Evolutionary conservation across 2,329 filamentous ascomycete genomes (phyloP).

Genomic region (Dendrostoma leiphaemia): DNA sequence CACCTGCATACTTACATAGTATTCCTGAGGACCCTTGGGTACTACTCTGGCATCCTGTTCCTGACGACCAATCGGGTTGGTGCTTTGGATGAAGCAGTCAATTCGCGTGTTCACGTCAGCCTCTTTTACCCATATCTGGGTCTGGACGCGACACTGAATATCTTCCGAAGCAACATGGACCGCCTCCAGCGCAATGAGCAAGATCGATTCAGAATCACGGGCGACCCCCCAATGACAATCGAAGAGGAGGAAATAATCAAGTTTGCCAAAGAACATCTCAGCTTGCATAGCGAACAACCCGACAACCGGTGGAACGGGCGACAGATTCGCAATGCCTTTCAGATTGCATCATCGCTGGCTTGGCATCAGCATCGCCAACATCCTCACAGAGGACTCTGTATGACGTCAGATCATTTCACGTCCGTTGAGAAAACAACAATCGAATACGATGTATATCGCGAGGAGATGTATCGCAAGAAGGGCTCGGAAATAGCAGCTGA

Average conservation of each 20-base stretch:
- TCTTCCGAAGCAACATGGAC: slow-evolving; percentile 2
- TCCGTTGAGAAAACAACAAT: too few relatives aligned
- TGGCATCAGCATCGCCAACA: too few relatives aligned
- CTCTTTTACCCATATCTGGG: too few relatives aligned
- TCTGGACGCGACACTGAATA: too few relatives aligned
- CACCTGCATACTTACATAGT: too few relatives aligned
- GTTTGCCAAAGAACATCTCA: slow-evolving; percentile 2
- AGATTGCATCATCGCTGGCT: slow-evolving; percentile 24
- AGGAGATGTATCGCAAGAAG: too few relatives aligned
- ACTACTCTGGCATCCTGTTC: slow-evolving; percentile 33
- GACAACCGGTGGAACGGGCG: slow-evolving; percentile 31
- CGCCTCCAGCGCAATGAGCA: slow-evolving; percentile 2
- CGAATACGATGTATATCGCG: too few relatives aligned
- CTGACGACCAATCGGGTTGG: slow-evolving; percentile 34
- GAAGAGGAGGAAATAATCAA: background rate
- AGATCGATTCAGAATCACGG: too few relatives aligned
- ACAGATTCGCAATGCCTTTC: slow-evolving; percentile 34
- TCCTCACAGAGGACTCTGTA: too few relatives aligned
- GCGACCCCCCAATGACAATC: too few relatives aligned
- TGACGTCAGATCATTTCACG: too few relatives aligned
- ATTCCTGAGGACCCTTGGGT: slow-evolving; percentile 19
- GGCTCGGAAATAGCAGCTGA: too few relatives aligned
- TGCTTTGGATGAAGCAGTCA: slow-evolving; percentile 25
- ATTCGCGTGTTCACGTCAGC: slow-evolving; percentile 27
- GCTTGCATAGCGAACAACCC: background rate